Evolutionary conservation across 1,284 basidiomycete genomes (phyloP), one percentile per base, ranked within the genome.

Genomic region (Ceratobasidium sp.): DNA sequence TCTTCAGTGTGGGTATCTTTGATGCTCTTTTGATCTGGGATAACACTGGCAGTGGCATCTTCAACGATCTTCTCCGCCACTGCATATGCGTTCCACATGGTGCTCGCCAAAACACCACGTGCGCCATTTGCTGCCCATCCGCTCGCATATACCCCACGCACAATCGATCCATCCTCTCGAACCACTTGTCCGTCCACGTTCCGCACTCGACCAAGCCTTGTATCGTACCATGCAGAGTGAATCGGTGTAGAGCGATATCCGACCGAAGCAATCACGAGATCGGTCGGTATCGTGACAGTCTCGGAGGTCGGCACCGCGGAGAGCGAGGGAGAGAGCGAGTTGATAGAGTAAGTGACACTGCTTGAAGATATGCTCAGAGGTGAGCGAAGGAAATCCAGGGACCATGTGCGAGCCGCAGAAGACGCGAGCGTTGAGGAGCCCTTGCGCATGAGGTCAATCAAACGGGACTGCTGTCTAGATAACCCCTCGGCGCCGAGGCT

Each of bases 61-160:
- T 80, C 78, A 0, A 93, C 76, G 58, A 97, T 87, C 0, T 85
- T 83, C 60, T 93, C 90, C 0, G 92, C 91, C 1, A 92, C 89
- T 1, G 84, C 83, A 78, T 96, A 96, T 18, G 97, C 94, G 79
- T 98, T 88, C 80, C 94, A 89, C 95, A 99, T 96, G 28, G 97
- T 98, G 18, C 90, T 86, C 0, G 94, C 96, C 57, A 99, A 87
- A 14, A 99, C 96, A 4, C 97, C 97, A 55, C 89, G 90, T 0
- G 97, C 96, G 26, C 97, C 97, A 12, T 88, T 89, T 0, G 95
- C 92, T 0, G 94, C 91, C 97, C 97, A 99, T 1, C 97, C 97
- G 0, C 93, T 91, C 1, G 93, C 91, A 79, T 98, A 98, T 60
- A 46, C 52, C 26, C 43, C 60, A 28, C 39, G n/a, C 64, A 72